These are phyloP conservation scores for Schizochytrium sp. DNA, from an alignment of 108 stramenopile species.

Conservation along the genomic window DNA sequence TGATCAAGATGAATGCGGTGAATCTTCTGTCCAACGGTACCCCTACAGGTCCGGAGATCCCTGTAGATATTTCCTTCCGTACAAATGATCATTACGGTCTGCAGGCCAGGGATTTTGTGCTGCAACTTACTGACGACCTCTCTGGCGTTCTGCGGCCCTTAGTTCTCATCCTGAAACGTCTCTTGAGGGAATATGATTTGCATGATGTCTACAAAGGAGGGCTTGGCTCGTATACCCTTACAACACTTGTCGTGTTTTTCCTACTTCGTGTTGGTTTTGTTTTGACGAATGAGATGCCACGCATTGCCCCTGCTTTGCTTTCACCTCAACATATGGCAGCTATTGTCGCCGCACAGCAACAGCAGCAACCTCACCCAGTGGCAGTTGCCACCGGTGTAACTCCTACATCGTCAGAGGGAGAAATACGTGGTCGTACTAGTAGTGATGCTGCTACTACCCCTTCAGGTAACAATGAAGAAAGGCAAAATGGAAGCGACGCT, in stretches of 20 bases:
- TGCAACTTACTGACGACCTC: conserved; percentile 52
- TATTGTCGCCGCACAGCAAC: too few species aligned
- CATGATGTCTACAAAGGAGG: conserved; percentile 58
- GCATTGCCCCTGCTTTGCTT: neutral
- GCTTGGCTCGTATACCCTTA: conserved; percentile 51
- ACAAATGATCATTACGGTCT: conserved; percentile 55
- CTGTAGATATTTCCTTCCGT: conserved; percentile 54
- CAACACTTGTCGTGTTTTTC: conserved; percentile 2
- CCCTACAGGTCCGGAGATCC: conserved; percentile 37
- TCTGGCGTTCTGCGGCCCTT: conserved; percentile 28
- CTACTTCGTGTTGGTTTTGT: conserved; percentile 37
- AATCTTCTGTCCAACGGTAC: conserved; percentile 27
- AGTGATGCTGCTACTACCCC: too few species aligned
- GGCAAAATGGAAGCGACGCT: too few species aligned
- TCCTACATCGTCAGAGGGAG: neutral
- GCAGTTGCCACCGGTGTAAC: neutral
- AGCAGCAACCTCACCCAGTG: neutral
- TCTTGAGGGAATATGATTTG: conserved; percentile 32
- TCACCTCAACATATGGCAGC: neutral
- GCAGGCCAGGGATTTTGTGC: conserved; percentile 26
- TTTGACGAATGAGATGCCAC: neutral
- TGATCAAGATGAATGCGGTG: conserved; percentile 60
- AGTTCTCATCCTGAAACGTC: conserved; percentile 46
- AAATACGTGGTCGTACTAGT: too few species aligned
- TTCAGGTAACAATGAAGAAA: too few species aligned